Base-by-base conservation (phyloP, 345 rosid genomes). In the Gossypium thurberi region DNA sequence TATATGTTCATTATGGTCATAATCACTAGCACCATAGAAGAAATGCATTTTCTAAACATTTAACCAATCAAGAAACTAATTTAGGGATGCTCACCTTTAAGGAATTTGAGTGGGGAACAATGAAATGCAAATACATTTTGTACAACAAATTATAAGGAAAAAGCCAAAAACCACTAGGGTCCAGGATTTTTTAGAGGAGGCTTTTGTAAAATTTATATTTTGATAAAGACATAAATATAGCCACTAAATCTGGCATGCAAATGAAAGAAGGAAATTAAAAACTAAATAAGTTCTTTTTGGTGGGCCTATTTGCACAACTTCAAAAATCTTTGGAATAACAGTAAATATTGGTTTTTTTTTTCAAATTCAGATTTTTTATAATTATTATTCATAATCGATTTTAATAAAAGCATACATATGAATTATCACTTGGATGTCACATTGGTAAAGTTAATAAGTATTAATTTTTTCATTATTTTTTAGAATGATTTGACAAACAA, bases 41-140 rank as follows among this genome's bases (percentile, higher is more conserved):
- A 74, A 74, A 17, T 47, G 69, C 25, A 18, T 61, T 50, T 69
- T 51, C 65, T 37, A 44, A 62, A 21, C 42, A 53, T 11, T 28
- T 11, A 73, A 50, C 65, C 73, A 67, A 66, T 37, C 2, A 42
- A 58, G 42, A 69, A 52, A 73, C 14, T 43, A 73, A 66, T 73
- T 21, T 43, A 70, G 65, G 71, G 74, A 43, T 71, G 65, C 75
- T 72, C 69, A 55, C 3, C 1, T 69, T 62, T 55, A 77, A 79
- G 60, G 78, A 79, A 8, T 56, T 56, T 57, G 61, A 57, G 81
- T 84, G 83, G 84, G 78, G 50, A 79, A 73, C 78, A 76, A 43
- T 33, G 75, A 77, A 70, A 72, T 76, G 43, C 77, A 77, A 26
- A 59, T 70, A 70, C 46, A 57, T 65, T 70, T 70, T 68, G 20